Base-by-base conservation (phyloP, 2,329 filamentous ascomycete genomes). In the Chlorencoelia australis region DNA sequence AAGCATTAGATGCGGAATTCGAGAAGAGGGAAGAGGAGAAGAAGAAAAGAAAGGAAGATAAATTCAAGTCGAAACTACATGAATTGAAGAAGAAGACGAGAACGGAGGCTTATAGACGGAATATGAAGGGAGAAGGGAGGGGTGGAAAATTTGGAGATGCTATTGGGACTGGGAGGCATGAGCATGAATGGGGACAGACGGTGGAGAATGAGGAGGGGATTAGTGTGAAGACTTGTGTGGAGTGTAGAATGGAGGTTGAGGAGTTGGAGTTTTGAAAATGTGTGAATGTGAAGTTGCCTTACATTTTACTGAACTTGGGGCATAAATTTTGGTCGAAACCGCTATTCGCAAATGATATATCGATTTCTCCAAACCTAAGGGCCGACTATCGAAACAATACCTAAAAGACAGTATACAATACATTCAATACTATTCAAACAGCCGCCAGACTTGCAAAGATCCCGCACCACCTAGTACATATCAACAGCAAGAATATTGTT, bases 31-130 rank as follows among this genome's bases (percentile, higher is more conserved):
- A 87, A 55, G 63, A 65, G 2, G 81, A 91, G 37, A 87, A 86
- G 61, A 94, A 94, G 63, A 73, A 71, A 31, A 69, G 86, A 35
- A 94, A 94, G 54, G 88, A 95, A 58, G 78, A 79, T 51, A 94
- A 94, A 59, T 96, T 96, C 61, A 86, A 84, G 55, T 79, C 76
- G 40, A 94, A 94, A 64, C 66, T 98, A 21, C 69, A 82, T 5
- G 88, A 96, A 35, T 58, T 98, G 45, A 98, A 96, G 68, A 88
- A 89, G 61, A 79, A 88, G 58, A 98, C 91, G 9, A 69, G 87
- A 30, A 88, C 93, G 0, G 91, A 96, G 50, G 85, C 88, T 1
- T 94, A 89, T 51, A 75, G 87, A 37, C 67, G 88, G 33, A 79
- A 79, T 49, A 70, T 75, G 37, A 73, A 71, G 37, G 63, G 62